Percentiles rank a stretch among this genome's conserved stretches.
Conservation (phyloP, 75 land plant species). For the Sequoiadendron giganteum region DNA sequence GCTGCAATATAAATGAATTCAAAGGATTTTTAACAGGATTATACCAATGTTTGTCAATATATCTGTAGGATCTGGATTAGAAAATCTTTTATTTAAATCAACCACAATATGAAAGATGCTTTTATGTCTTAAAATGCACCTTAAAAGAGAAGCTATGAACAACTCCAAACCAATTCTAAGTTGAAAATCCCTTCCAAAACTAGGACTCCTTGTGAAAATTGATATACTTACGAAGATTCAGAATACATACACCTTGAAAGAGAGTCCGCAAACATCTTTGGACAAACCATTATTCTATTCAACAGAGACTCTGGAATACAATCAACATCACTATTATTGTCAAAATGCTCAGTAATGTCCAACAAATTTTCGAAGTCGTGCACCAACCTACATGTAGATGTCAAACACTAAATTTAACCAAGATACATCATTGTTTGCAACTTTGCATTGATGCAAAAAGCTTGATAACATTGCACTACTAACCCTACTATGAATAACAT, state of each 20-base stretch:
- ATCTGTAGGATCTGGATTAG: neutral
- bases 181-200: neutral
- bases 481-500: neutral
- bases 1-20: neutral
- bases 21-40: neutral
- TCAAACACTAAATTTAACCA: neutral
- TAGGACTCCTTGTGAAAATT: neutral
- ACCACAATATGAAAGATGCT: neutral
- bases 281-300: neutral
- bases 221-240: neutral
- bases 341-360: neutral
- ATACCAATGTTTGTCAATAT: neutral
- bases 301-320: neutral
- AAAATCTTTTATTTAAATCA: neutral
- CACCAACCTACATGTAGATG: neutral
- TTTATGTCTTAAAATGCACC: neutral
- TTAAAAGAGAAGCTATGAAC: neutral
- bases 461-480: neutral
- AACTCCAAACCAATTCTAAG: neutral
- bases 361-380: conserved; percentile 2
- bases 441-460: neutral
- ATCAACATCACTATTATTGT: neutral
- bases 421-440: neutral
- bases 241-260: conserved; percentile 11
- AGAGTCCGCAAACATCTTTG: neutral